Percentiles rank a stretch among this genome's conserved stretches.
Evolutionary conservation across 805 yeast species (phyloP).

Genomic region (Candida sonorensis): DNA sequence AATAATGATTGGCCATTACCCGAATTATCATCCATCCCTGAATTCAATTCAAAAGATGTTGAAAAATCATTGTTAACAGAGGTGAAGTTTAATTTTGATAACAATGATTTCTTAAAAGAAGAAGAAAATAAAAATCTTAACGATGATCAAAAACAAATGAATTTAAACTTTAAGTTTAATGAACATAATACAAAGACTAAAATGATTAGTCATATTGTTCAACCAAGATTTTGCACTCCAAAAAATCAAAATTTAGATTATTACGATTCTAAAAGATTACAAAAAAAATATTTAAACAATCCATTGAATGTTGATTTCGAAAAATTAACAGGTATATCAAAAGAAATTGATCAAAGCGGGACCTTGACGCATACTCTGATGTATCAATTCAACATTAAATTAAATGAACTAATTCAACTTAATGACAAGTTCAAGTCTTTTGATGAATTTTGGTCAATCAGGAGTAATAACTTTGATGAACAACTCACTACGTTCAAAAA

Average conservation of each 20-base stretch:
- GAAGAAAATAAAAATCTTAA: slow-evolving; percentile 2
- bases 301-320: slow-evolving; percentile 41
- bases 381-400: slow-evolving; percentile 44
- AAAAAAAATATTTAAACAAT: slow-evolving; percentile 62
- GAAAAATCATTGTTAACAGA: slow-evolving; percentile 72
- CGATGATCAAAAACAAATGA: slow-evolving; percentile 6
- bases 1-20: slow-evolving; percentile 69
- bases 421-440: slow-evolving; percentile 41
- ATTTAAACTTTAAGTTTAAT: slow-evolving; percentile 17
- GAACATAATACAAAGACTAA: slow-evolving; percentile 21
- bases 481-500: slow-evolving; percentile 37
- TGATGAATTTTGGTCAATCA: slow-evolving; percentile 31
- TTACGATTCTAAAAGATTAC: slow-evolving; percentile 56
- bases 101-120: slow-evolving; percentile 34
- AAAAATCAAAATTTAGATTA: slow-evolving; percentile 27
- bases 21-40: slow-evolving; percentile 55
- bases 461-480: slow-evolving; percentile 38
- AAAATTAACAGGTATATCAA: slow-evolving; percentile 30
- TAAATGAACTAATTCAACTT: slow-evolving; percentile 36
- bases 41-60: slow-evolving; percentile 65
- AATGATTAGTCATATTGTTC: slow-evolving; percentile 27
- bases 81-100: slow-evolving; percentile 57
- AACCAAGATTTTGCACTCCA: slow-evolving; percentile 20
- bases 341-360: slow-evolving; percentile 19
- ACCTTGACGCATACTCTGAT: slow-evolving; percentile 59